phyloP scores from a whole-genome alignment of 2,329 filamentous ascomycete genomes.

The Ceratocystis destructans region DNA sequence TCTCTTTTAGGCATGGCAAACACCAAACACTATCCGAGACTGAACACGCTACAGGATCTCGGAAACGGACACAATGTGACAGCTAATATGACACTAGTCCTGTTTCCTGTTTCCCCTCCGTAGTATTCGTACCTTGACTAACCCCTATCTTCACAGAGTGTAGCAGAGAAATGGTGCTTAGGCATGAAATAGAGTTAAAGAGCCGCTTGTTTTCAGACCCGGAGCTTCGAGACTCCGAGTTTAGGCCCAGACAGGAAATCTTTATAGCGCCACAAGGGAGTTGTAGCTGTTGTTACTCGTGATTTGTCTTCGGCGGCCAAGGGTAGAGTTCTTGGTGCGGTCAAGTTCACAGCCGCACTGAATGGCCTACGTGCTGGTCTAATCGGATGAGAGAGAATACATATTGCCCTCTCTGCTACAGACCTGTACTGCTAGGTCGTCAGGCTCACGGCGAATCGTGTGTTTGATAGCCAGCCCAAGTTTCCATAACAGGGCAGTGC shows the following conservation, averaged over 20 bases:
- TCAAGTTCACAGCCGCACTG: no score
- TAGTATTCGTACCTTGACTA: neutral
- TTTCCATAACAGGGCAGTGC: conserved; percentile 4
- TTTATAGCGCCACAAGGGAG: neutral
- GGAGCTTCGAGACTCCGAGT: conserved; percentile 4
- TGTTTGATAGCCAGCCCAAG: neutral
- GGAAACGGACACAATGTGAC: neutral
- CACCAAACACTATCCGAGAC: conserved; percentile 39
- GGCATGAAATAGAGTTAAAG: neutral
- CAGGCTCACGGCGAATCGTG: neutral
- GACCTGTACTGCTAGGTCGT: neutral
- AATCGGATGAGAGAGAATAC: no score
- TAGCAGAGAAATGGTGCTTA: neutral
- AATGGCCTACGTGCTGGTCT: no score
- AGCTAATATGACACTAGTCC: neutral
- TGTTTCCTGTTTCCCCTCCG: neutral
- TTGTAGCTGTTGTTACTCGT: no score
- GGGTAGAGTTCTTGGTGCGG: no score
- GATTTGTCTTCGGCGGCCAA: no score
- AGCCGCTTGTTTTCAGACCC: neutral
- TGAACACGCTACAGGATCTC: conserved; percentile 32
- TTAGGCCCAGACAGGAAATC: neutral
- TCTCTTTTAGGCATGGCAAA: conserved; percentile 4
- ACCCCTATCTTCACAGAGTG: neutral
- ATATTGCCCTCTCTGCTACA: no score